Conservation (phyloP, 1,284 basidiomycete species). For the Apiotrichum veenhuisii region DNA sequence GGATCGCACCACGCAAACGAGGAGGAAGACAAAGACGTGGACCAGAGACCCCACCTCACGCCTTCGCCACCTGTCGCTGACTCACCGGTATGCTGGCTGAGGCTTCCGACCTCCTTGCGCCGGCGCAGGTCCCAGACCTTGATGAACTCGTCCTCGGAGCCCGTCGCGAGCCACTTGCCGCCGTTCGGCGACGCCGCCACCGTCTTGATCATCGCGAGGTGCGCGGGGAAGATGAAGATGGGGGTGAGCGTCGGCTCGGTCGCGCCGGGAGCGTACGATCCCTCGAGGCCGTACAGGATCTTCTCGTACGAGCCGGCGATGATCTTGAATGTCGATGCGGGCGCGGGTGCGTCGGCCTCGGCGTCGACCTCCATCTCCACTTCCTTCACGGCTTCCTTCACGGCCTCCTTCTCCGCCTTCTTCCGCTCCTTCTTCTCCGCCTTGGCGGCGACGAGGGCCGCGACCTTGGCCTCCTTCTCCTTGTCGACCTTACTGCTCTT, state of each 20-base stretch:
- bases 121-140: conserved; percentile 95
- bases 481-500: conserved; percentile 2
- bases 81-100: conserved; percentile 87
- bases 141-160: conserved; percentile 88
- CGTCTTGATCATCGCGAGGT: conserved; percentile 85
- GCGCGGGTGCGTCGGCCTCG: conserved; percentile 64
- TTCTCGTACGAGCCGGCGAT: conserved; percentile 94
- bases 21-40: no score
- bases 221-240: conserved; percentile 93
- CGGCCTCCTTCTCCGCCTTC: background rate
- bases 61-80: no score
- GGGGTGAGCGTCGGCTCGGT: conserved; percentile 59
- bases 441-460: conserved; percentile 7
- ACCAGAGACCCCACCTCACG: no score
- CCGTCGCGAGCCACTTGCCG: conserved; percentile 93
- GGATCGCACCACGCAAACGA: no score
- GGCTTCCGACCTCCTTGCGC: conserved; percentile 83
- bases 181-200: conserved; percentile 83
- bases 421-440: conserved; percentile 57
- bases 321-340: conserved; percentile 66
- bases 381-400: conserved; percentile 7
- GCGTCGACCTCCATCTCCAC: conserved; percentile 78
- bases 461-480: conserved; percentile 20
- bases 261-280: conserved; percentile 47
- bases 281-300: conserved; percentile 84